Percentiles rank a stretch among this genome's conserved stretches.
Evolutionary conservation across 2,329 filamentous ascomycete genomes (phyloP).

Genomic region (Monosporascus cannonballus): DNA sequence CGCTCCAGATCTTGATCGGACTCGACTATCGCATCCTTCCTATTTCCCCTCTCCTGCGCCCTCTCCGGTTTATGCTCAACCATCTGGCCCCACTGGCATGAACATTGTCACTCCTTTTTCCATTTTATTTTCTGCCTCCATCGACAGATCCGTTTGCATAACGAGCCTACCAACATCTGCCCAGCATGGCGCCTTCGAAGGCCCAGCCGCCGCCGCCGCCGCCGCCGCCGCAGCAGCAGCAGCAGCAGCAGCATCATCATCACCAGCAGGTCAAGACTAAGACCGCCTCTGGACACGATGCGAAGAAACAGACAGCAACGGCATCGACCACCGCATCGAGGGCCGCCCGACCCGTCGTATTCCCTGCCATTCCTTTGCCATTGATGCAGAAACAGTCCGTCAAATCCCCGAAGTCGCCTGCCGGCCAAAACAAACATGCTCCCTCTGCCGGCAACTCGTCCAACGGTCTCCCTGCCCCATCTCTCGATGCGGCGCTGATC

Average conservation of each 20-base stretch:
- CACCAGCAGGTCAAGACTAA: slow-evolving; percentile 1
- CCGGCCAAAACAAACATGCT: slow-evolving; percentile 11
- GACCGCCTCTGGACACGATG: slow-evolving; percentile 14
- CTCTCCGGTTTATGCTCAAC: not conserved
- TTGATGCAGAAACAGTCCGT: slow-evolving; percentile 20
- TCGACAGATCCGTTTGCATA: not conserved
- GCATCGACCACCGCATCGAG: slow-evolving; percentile 6
- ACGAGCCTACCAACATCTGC: not conserved
- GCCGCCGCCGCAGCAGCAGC: too few species aligned
- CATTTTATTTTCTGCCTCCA: not conserved
- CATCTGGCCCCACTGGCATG: not conserved
- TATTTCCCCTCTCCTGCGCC: not conserved
- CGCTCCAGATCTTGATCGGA: slow-evolving; percentile 17
- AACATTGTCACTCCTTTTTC: not conserved
- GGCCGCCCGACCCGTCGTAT: slow-evolving; percentile 17
- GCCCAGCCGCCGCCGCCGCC: not conserved
- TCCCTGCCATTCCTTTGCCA: slow-evolving; percentile 26
- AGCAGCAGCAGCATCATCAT: not conserved
- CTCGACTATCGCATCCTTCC: slow-evolving; percentile 1
- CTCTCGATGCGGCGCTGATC: slow-evolving; percentile 26
- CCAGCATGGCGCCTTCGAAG: slow-evolving; percentile 2
- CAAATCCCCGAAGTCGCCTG: slow-evolving; percentile 4
- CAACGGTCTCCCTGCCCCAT: slow-evolving; percentile 19
- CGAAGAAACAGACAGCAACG: slow-evolving; percentile 16
- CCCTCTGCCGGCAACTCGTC: slow-evolving; percentile 8